A percentile compares a stretch with the other conserved stretches of the same genome.
Conservation (phyloP, 768 basidiomycete species). For the Mycena rosella region DNA sequence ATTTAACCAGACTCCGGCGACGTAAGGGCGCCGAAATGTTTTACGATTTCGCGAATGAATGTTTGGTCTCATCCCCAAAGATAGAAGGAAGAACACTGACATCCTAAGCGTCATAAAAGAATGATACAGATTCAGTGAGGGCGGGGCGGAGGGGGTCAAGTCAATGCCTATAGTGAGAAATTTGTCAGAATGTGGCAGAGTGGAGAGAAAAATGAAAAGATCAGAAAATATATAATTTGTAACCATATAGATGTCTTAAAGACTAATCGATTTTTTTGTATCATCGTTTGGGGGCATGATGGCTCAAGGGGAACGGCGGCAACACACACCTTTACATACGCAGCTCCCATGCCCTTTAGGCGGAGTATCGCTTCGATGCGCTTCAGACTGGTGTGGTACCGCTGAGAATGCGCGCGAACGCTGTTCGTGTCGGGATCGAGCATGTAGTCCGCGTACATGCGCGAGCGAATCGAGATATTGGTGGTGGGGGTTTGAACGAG, state of each 20-base stretch:
- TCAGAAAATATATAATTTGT: constrained; percentile 48
- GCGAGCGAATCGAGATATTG: constrained; percentile 70
- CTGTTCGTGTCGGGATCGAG: constrained; percentile 66
- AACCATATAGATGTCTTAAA: constrained; percentile 89
- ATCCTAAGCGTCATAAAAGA: constrained; percentile 45
- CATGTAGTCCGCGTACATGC: constrained; percentile 74
- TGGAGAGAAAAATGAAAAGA: constrained; percentile 37
- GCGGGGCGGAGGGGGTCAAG: neutral
- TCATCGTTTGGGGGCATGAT: constrained; percentile 63
- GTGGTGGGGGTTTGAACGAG: constrained; percentile 84
- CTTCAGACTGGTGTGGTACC: constrained; percentile 76
- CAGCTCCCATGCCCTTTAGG: constrained; percentile 81
- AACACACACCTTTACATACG: constrained; percentile 76
- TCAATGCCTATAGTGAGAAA: constrained; percentile 41
- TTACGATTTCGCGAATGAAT: constrained; percentile 80
- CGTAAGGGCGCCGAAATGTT: constrained; percentile 73
- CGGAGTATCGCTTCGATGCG: constrained; percentile 88
- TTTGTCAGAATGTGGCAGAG: constrained; percentile 35
- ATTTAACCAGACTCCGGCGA: constrained; percentile 69
- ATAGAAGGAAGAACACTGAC: constrained; percentile 47
- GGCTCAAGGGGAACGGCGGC: constrained; percentile 35
- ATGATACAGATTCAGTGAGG: constrained; percentile 34
- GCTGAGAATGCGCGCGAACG: constrained; percentile 71
- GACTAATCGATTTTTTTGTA: constrained; percentile 88
- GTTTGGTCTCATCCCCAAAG: constrained; percentile 63